Evolutionary conservation across 108 stramenopile genomes (phyloP), one percentile per base, ranked within the genome.

Genomic region (Conticribra guillardii): DNA sequence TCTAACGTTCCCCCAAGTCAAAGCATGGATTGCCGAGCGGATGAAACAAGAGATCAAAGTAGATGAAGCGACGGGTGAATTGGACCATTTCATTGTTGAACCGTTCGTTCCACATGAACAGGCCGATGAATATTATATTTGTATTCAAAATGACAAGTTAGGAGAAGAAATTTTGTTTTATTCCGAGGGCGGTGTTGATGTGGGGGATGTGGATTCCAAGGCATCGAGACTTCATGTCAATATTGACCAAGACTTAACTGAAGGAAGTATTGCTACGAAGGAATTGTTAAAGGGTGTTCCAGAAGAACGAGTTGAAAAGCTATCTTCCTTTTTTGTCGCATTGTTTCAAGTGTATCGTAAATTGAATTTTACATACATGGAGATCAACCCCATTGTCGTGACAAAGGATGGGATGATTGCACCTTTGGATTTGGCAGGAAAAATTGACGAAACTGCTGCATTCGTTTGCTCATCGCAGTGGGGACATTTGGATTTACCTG

Each of bases 191-290:
- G 96, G 96, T 46, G 96, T 96, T 0, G 93, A 96, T 76, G 88
- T 96, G 2, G 96, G 96, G 14, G 93, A 96, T 76, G 96, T 96
- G 5, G 96, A 96, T 71, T 47, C 80, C 58, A 96, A 96, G 79
- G 96, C 93, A 0, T 54, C 59, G 15, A 84, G 92, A 0, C 46
- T 89, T 7, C 59, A 84, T 53, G 73, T 94, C 29, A 28, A 34
- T 11, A 74, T 87, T 60, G 73, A 86, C 44, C 57, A 69, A 23
- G 59, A 59, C 7, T 59, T 80, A 14, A 62, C 81, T 0, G 67
- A 67, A 44, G 82, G 66, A 16, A 53, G 33, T 5, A 69, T 84
- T 16, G 16, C 57, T 5, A 64, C 48, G 4, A 29, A 61, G 2
- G 55, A 62, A 4, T 67, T 96, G 11, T 62, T 94, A 4, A 46